A percentile compares a stretch with the other conserved stretches of the same genome.
Evolutionary conservation across 2,329 filamentous ascomycete species (phyloP).

Genomic region (Phoma herbarum): DNA sequence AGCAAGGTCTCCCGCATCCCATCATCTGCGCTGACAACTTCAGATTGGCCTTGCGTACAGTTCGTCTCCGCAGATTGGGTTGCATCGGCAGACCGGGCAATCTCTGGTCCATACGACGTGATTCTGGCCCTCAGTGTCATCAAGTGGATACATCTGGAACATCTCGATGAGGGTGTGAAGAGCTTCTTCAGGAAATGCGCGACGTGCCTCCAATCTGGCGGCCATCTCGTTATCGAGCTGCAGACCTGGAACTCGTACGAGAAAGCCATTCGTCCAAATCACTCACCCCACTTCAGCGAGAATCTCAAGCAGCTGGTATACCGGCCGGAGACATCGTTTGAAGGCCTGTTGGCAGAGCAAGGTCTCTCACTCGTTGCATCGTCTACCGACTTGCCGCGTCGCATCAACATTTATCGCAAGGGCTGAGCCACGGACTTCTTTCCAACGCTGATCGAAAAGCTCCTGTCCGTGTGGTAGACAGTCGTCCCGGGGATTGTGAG

Average conservation of each 20-base stretch:
- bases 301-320: constrained; percentile 37
- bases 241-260: constrained; percentile 51
- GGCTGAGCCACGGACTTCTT: constrained; percentile 11
- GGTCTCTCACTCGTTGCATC: constrained; percentile 40
- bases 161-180: constrained; percentile 45
- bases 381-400: constrained; percentile 43
- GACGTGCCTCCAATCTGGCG: constrained; percentile 38
- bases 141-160: constrained; percentile 52
- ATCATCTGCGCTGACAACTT: constrained; percentile 25
- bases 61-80: constrained; percentile 49
- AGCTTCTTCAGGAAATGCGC: constrained; percentile 47
- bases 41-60: constrained; percentile 38
- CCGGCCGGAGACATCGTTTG: constrained; percentile 49
- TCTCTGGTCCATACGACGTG: constrained; percentile 43
- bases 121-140: constrained; percentile 53
- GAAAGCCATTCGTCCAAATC: constrained; percentile 45
- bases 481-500: neutral
- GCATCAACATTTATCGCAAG: constrained; percentile 48
- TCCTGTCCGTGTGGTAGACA: neutral
- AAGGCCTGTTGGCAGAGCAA: constrained; percentile 38
- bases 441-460: neutral
- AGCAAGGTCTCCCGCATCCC: constrained; percentile 23
- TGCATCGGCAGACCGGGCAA: constrained; percentile 34
- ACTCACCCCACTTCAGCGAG: constrained; percentile 45
- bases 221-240: constrained; percentile 47